Percentiles rank a stretch among this genome's conserved stretches.
Conservation (phyloP, 1,284 basidiomycete species). For the Neotropicomus parvogracilis region DNA sequence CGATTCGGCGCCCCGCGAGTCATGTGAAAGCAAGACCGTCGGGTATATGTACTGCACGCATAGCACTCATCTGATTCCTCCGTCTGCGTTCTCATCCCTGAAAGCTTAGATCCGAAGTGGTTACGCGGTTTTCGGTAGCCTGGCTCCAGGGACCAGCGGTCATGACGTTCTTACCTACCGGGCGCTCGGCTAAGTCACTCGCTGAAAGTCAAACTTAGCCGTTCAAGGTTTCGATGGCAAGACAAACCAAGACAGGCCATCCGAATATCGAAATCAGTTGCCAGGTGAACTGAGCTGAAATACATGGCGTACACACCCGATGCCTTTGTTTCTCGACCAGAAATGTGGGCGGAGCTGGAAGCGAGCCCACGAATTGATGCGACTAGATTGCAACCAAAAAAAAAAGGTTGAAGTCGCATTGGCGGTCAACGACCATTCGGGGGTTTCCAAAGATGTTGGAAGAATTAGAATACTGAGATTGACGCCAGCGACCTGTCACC, state of each 20-base stretch:
- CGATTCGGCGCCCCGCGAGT: conserved; percentile 14
- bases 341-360: conserved; percentile 1
- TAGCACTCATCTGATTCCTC: too few species aligned
- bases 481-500: conserved; percentile 9
- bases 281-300: conserved; percentile 13
- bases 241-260: background rate
- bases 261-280: conserved; percentile 2
- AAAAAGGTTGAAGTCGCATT: background rate
- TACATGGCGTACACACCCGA: conserved; percentile 10
- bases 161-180: background rate
- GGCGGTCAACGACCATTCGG: background rate
- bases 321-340: conserved; percentile 1
- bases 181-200: conserved; percentile 2
- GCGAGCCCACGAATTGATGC: background rate
- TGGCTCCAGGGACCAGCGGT: background rate
- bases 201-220: conserved; percentile 10
- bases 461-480: conserved; percentile 2
- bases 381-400: background rate
- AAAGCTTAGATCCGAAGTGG: background rate
- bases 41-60: background rate
- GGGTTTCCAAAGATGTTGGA: background rate
- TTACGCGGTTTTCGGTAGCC: background rate
- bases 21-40: background rate
- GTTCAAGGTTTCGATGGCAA: conserved; percentile 17
- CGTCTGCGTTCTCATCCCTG: background rate